Base-by-base conservation (phyloP, 805 yeast genomes). In the Spathaspora passalidarum region DNA sequence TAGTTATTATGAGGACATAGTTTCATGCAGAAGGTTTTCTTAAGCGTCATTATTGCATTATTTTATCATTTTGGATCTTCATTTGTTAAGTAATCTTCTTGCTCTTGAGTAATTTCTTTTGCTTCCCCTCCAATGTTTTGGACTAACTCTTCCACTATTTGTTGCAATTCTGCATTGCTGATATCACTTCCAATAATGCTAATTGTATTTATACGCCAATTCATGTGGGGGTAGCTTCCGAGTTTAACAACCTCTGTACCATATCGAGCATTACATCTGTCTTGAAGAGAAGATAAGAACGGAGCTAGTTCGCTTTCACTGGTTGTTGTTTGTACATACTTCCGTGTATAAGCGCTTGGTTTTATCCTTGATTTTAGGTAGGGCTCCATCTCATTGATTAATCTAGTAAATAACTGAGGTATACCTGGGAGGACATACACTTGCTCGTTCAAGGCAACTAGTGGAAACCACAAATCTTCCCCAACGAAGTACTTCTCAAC, bases 201-300 rank as follows among this genome's bases (percentile, higher is more conserved):
- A 16, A 89, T 80, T 0, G 96, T 88, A 53, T 79, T 84, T 44
- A 80, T 66, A 1, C 78, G 73, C 63, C 80, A 75, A 13, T 75
- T 74, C 65, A 79, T 75, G 62, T 89, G 96, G 1, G 96, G 96
- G 59, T 89, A 89, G 26, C 91, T 83, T 2, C 96, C 96, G 40
- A 89, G 73, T 57, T 88, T 89, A 42, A 88, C 73, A 7, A 50
- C 45, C 7, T 60, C 62, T 10, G 41, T 40, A 4, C 71, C 73
- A 43, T 56, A 62, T 18, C 56, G 54, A 3, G 45, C 50, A 50
- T 68, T 64, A 41, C 65, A 62, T 38, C 40, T 62, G 2, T 57
- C 56, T 53, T 87, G 94, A 22, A 86, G 60, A 1, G 65, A 56
- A 1, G 77, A 56, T 49, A 88, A 67, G 44, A 69, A 79, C 2